Evolutionary conservation across 148 eudicot genomes (phyloP).

Genomic region (Amaranthus palmeri): DNA sequence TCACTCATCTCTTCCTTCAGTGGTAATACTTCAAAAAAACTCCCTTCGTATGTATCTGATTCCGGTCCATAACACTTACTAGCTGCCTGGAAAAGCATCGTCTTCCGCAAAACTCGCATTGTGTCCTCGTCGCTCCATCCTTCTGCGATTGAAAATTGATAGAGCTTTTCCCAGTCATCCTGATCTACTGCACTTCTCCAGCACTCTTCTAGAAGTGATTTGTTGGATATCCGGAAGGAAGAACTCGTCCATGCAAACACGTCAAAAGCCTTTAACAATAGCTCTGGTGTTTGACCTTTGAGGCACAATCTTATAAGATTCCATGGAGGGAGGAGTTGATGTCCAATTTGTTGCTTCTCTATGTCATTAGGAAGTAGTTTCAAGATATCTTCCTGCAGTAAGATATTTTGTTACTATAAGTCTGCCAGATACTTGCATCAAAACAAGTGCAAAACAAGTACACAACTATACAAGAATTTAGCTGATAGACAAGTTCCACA

Average conservation of each 20-base stretch:
- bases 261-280: conserved; percentile 61
- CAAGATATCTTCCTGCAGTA: conserved; percentile 68
- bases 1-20: conserved; percentile 53
- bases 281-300: conserved; percentile 42
- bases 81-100: conserved; percentile 75
- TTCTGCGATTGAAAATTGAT: conserved; percentile 49
- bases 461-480: background rate
- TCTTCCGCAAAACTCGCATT: conserved; percentile 40
- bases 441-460: background rate
- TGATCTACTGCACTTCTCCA: conserved; percentile 76
- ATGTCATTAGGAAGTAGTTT: conserved; percentile 42
- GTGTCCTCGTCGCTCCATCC: conserved; percentile 91
- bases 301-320: conserved; percentile 80
- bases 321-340: conserved; percentile 65
- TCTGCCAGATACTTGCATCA: background rate
- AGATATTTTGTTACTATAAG: background rate
- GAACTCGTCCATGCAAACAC: conserved; percentile 90
- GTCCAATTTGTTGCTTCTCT: conserved; percentile 55
- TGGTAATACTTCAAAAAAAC: conserved; percentile 74
- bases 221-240: conserved; percentile 63
- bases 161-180: conserved; percentile 79
- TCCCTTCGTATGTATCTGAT: conserved; percentile 54
- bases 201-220: conserved; percentile 79
- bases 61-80: conserved; percentile 76
- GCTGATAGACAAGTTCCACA: too few relatives aligned